phyloP scores from a whole-genome alignment of 164 flowering plant genomes.

The Stephania cephalantha region DNA sequence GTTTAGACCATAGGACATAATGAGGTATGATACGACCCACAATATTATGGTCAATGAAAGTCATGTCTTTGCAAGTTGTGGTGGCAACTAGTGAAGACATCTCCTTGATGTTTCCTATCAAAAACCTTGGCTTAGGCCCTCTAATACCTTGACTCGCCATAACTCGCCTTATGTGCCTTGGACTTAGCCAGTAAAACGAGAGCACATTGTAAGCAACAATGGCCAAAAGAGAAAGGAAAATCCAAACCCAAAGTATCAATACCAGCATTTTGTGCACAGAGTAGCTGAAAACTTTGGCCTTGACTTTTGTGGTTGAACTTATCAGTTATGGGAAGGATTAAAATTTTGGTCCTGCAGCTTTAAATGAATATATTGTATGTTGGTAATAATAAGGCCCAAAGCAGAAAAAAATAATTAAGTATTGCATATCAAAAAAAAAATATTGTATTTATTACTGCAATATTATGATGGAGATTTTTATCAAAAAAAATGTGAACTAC shows the following conservation, averaged over 20 bases:
- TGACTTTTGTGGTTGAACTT: too few species aligned
- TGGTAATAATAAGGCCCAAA: too few species aligned
- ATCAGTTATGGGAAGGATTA: too few species aligned
- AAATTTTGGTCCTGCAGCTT: too few species aligned
- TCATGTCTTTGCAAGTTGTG: slow-evolving; percentile 60
- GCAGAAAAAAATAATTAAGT: too few species aligned
- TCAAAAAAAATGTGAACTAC: too few species aligned
- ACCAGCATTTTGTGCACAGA: slow-evolving; percentile 13
- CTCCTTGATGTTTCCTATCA: slow-evolving; percentile 69
- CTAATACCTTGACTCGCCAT: slow-evolving; percentile 88
- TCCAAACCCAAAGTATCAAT: slow-evolving; percentile 12
- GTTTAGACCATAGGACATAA: slow-evolving; percentile 65
- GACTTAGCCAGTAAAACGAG: slow-evolving; percentile 63
- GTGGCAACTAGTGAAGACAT: slow-evolving; percentile 50
- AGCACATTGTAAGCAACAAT: slow-evolving; percentile 35
- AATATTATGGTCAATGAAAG: slow-evolving; percentile 56
- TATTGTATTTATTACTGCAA: too few species aligned
- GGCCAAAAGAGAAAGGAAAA: slow-evolving; percentile 14
- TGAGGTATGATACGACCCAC: slow-evolving; percentile 84
- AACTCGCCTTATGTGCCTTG: slow-evolving; percentile 62
- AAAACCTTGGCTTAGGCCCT: slow-evolving; percentile 80
- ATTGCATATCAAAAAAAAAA: too few species aligned
- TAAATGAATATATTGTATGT: too few species aligned
- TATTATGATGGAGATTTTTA: too few species aligned
- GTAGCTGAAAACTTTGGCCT: too few species aligned